Base-by-base conservation (phyloP, 768 basidiomycete species). In the Lactifluus piperatus region DNA sequence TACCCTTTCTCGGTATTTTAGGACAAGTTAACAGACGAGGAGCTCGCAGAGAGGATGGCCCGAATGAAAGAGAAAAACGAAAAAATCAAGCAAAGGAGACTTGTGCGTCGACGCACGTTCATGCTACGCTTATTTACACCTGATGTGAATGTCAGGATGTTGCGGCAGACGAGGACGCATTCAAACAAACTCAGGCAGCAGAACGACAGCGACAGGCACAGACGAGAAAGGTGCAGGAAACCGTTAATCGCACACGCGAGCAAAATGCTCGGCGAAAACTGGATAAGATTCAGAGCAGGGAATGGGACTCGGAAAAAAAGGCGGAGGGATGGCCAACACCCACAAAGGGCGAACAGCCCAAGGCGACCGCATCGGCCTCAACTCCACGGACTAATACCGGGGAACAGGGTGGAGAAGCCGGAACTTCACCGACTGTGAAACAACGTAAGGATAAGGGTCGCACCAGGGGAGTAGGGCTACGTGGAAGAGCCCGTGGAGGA, bases 291-390 rank as follows among this genome's bases (percentile, higher is more conserved):
- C 82, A 81, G 66, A 82, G 73, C 63, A 80, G 90, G 16, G 90
- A 92, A 74, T 92, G 90, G 90, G 90, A 92, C 69, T 84, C 87
- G 29, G 86, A 82, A 20, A 92, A 92, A 65, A 70, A 68, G 32
- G 43, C 62, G 39, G 70, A 68, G 29, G 64, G 65, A 4, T 61
- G 60, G 60, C 30, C 36, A 43, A 45, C 34, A 7, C 18, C 34
- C 39, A 14, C 36, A 29, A 56, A 56, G 45, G 30, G 49, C 2
- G 54, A 52, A 44, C 58, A 41, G 14, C 51, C 51, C 16, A 37
- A 37, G 27, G 30, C 36, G 56, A 37, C 36, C 18, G n/a, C 59
- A 26, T 37, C 54, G 10, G 27, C 4, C 29, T 32, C 59, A 55
- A 56, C 50, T 61, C 47, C 60, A 39, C 45, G 37, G 50, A 47